These are phyloP conservation scores for Amesomyces nigricolor DNA, from an alignment of 2,329 filamentous ascomycete genomes.

Conservation along the genomic window DNA sequence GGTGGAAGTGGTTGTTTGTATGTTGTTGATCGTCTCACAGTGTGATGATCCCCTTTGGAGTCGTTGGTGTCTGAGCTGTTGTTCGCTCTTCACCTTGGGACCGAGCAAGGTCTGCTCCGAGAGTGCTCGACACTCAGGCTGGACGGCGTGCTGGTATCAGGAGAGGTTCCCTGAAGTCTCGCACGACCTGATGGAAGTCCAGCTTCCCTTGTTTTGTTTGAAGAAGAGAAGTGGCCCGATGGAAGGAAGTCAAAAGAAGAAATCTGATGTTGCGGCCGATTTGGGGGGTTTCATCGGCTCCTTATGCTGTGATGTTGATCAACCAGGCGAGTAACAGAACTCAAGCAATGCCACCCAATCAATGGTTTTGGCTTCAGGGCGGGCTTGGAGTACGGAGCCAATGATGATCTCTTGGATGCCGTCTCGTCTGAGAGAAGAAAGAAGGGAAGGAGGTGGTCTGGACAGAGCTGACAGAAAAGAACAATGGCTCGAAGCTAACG, in stretches of 20 bases:
- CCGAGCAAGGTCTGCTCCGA: too few relatives aligned
- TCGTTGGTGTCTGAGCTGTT: not conserved
- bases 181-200: too few relatives aligned
- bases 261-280: not conserved
- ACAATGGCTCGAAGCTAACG: slow-evolving; percentile 2
- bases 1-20: not conserved
- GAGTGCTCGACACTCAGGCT: too few relatives aligned
- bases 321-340: slow-evolving; percentile 1
- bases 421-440: not conserved
- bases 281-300: slow-evolving; percentile 16
- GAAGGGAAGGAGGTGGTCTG: not conserved
- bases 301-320: slow-evolving; percentile 4
- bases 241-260: not conserved
- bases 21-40: not conserved
- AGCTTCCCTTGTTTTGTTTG: too few relatives aligned
- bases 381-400: not conserved
- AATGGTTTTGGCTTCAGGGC: slow-evolving; percentile 16
- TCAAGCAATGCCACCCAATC: slow-evolving; percentile 13
- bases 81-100: too few relatives aligned
- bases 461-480: not conserved
- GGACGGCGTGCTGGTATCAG: too few relatives aligned
- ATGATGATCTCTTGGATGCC: not conserved
- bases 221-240: not conserved
- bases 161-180: too few relatives aligned
- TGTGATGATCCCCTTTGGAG: not conserved